A percentile compares a stretch with the other conserved stretches of the same genome.
Conservation (phyloP, 1,139 yeast genomes). For the Debaryomyces sp. region DNA sequence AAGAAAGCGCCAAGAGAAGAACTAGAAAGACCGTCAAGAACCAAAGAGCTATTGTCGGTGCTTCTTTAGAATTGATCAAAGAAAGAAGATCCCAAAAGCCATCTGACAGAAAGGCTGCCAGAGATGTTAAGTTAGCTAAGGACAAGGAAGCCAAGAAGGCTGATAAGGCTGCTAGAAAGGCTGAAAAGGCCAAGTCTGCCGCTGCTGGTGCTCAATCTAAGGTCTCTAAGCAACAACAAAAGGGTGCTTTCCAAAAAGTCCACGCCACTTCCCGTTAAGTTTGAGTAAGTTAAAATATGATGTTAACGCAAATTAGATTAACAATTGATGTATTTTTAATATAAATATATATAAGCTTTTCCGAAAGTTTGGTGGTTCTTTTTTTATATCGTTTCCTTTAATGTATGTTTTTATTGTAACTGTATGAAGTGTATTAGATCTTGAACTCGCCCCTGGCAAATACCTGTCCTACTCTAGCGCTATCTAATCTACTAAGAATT, state of each 20-base stretch:
- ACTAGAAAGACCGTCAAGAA: constrained; percentile 96
- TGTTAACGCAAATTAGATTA: constrained; percentile 6
- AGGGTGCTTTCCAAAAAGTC: constrained; percentile 96
- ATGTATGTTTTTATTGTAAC: constrained; percentile 7
- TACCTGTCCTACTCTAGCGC: constrained; percentile 19
- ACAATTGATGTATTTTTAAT: constrained; percentile 12
- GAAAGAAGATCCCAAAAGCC: constrained; percentile 97
- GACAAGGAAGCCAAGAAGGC: constrained; percentile 97
- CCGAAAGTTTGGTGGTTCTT: constrained; percentile 10
- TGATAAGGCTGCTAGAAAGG: constrained; percentile 92
- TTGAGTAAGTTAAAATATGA: constrained; percentile 6
- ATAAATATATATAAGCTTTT: constrained; percentile 7
- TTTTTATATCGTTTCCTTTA: constrained; percentile 13
- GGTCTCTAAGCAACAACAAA: constrained; percentile 83
- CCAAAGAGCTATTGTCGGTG: constrained; percentile 99
- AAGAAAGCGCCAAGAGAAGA: constrained; percentile 97
- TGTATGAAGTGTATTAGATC: constrained; percentile 10
- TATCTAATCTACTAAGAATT: constrained; percentile 30
- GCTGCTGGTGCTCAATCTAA: constrained; percentile 67
- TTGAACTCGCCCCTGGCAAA: constrained; percentile 43
- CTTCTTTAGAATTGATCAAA: constrained; percentile 96
- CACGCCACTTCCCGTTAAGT: constrained; percentile 94
- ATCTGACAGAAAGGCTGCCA: constrained; percentile 96
- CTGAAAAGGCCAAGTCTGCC: constrained; percentile 86
- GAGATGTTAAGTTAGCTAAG: constrained; percentile 86